Conservation (phyloP, 2,329 filamentous ascomycete genomes). For the Didymosphaeria variabile region DNA sequence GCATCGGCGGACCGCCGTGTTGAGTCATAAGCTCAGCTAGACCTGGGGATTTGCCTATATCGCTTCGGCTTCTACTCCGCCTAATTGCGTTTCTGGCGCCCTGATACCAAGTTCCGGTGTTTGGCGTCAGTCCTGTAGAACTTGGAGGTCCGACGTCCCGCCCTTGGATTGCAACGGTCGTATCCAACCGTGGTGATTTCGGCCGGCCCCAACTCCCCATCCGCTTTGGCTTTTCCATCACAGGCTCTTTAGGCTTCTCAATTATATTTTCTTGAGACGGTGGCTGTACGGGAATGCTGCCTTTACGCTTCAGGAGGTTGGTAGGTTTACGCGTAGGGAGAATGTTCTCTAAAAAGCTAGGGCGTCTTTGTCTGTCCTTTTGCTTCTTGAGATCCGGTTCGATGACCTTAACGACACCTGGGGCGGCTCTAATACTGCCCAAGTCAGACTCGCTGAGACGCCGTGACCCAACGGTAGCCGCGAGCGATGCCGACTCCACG, state of each 20-base stretch:
- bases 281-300: constrained; percentile 44
- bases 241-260: constrained; percentile 44
- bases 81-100: constrained; percentile 56
- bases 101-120: constrained; percentile 47
- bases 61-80: constrained; percentile 66
- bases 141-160: constrained; percentile 65
- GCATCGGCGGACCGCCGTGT: constrained; percentile 67
- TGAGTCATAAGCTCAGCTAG: constrained; percentile 64
- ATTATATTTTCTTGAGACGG: constrained; percentile 32
- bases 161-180: constrained; percentile 52
- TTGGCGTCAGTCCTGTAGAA: constrained; percentile 47
- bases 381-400: constrained; percentile 56
- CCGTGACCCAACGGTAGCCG: constrained; percentile 76
- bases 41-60: constrained; percentile 59
- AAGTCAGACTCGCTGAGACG: constrained; percentile 70
- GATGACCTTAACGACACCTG: constrained; percentile 67
- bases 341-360: constrained; percentile 62
- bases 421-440: constrained; percentile 68
- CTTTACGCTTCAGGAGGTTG: constrained; percentile 60
- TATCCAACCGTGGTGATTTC: constrained; percentile 53
- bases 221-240: constrained; percentile 47
- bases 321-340: constrained; percentile 54
- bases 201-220: constrained; percentile 54
- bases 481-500: constrained; percentile 63
- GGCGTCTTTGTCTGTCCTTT: constrained; percentile 56